Evolutionary conservation across 108 stramenopile species (phyloP).

Genomic region (Parietichytrium sp.): DNA sequence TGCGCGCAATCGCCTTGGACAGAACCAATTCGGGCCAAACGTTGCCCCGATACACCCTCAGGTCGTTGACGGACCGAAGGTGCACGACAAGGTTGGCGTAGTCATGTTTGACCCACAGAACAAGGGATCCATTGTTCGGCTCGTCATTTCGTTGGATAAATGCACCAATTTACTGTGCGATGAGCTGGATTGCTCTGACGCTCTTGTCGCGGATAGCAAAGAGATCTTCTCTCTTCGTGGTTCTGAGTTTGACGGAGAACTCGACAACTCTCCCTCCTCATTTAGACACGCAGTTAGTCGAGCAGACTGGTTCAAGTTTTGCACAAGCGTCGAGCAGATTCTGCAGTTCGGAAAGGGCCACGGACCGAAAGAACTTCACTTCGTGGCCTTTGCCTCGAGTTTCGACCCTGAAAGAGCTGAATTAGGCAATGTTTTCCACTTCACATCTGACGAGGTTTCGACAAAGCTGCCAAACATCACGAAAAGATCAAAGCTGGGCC

Average conservation of each 20-base stretch:
- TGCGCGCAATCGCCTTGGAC: neutral
- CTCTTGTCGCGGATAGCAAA: neutral
- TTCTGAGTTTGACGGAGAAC: too few species aligned
- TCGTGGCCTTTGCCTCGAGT: neutral
- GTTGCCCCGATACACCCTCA: neutral
- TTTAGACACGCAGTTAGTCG: slow-evolving; percentile 5
- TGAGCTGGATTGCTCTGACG: neutral
- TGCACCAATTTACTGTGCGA: neutral
- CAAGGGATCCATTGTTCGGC: neutral
- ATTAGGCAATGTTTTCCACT: neutral
- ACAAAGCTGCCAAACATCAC: neutral
- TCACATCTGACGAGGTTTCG: neutral
- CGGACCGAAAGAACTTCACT: neutral
- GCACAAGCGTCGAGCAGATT: neutral
- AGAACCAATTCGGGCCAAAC: neutral
- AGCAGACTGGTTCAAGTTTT: slow-evolving; percentile 21
- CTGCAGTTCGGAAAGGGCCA: neutral
- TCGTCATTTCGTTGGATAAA: neutral
- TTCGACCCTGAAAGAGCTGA: neutral
- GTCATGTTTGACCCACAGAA: neutral
- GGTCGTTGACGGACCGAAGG: neutral
- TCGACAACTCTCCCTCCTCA: neutral
- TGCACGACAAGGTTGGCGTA: neutral
- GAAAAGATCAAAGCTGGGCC: neutral
- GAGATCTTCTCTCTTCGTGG: too few species aligned